Percentiles rank a stretch among this genome's conserved stretches.
Conservation (phyloP, 257 asterid species). For the Solanum paucissectum region DNA sequence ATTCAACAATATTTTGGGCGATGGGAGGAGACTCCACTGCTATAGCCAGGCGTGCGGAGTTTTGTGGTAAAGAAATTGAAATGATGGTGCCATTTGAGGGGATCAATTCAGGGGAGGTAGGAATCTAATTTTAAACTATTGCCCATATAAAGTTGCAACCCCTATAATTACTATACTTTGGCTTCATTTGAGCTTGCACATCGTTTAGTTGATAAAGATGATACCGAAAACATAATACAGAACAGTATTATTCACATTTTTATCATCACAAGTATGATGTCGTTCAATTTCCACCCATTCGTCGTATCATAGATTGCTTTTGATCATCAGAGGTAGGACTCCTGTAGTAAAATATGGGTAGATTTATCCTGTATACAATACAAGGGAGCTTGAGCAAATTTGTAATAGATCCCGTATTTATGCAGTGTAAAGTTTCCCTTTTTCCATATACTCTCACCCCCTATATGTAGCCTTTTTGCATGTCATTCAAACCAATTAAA, state of each 20-base stretch:
- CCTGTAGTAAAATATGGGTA: not conserved
- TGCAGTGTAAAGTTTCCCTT: not conserved
- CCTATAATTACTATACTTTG: not conserved
- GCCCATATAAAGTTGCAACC: not conserved
- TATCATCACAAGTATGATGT: not conserved
- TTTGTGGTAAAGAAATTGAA: constrained; percentile 72
- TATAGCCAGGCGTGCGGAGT: constrained; percentile 64
- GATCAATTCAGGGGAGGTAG: constrained; percentile 72
- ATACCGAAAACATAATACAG: not conserved
- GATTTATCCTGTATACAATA: not conserved
- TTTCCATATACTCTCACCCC: not conserved
- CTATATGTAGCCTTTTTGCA: not conserved
- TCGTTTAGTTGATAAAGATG: not conserved
- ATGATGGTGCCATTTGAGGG: constrained; percentile 96
- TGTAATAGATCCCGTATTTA: not conserved
- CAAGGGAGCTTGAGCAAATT: not conserved
- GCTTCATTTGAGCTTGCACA: not conserved
- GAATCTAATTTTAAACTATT: not conserved
- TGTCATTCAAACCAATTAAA: not conserved
- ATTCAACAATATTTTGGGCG: constrained; percentile 96
- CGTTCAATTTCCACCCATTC: not conserved
- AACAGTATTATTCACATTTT: not conserved
- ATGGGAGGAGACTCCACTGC: constrained; percentile 45
- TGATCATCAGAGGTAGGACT: not conserved
- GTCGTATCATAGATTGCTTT: not conserved